Evolutionary conservation across 768 basidiomycete genomes (phyloP).

Genomic region (Leccinum subtestaceum): DNA sequence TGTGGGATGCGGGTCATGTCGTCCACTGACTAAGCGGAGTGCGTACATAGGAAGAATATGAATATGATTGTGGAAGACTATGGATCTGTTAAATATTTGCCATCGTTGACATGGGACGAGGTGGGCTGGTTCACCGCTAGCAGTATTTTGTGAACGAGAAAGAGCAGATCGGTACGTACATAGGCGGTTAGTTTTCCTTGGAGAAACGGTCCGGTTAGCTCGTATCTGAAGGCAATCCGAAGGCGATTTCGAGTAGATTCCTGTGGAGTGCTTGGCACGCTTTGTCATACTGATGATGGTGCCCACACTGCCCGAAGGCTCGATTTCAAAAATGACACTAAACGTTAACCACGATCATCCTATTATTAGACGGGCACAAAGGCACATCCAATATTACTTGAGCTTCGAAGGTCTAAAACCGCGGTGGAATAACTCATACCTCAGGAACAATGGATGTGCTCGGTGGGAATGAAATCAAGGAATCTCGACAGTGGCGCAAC

Average conservation of each 20-base stretch:
- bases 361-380: neutral
- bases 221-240: neutral
- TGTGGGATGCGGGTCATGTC: conserved; percentile 18
- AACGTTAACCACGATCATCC: neutral
- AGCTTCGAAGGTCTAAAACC: neutral
- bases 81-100: neutral
- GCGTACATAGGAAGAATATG: neutral
- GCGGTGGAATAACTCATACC: neutral
- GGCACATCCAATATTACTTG: neutral
- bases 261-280: neutral
- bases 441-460: neutral
- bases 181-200: neutral
- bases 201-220: neutral
- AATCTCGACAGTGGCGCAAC: neutral
- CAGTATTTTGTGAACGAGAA: neutral
- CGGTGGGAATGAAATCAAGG: neutral
- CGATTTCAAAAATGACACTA: neutral
- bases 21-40: neutral
- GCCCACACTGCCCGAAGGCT: neutral
- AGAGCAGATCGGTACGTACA: neutral
- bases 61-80: neutral
- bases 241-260: too few relatives aligned
- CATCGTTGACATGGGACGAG: neutral
- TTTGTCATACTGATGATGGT: neutral
- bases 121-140: neutral